Conservation (phyloP, 2,329 filamentous ascomycete genomes). For the Metarhizium guizhouense region DNA sequence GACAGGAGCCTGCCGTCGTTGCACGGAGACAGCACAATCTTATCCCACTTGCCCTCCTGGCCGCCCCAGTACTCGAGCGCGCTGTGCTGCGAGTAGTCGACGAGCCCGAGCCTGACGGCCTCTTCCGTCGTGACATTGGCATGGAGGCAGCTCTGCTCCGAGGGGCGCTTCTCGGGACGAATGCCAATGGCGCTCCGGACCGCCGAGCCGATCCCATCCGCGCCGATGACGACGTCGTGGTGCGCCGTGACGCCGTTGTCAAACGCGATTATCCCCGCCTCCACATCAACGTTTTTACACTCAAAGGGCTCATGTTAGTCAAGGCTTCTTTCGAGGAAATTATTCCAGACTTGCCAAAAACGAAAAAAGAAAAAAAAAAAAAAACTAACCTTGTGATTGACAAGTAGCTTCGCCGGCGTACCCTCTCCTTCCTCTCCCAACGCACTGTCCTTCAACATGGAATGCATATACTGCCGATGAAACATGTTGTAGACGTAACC, state of each 20-base stretch:
- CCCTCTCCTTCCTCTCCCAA: constrained; percentile 44
- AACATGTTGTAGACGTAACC: constrained; percentile 62
- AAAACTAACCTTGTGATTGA: constrained; percentile 42
- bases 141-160: constrained; percentile 54
- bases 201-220: constrained; percentile 59
- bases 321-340: not conserved
- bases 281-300: constrained; percentile 44
- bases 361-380: not conserved
- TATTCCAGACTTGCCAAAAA: no score
- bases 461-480: constrained; percentile 59
- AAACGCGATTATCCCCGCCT: constrained; percentile 41
- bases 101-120: constrained; percentile 49
- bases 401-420: constrained; percentile 39
- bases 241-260: constrained; percentile 37
- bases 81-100: constrained; percentile 51
- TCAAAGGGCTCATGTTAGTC: constrained; percentile 4
- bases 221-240: constrained; percentile 54
- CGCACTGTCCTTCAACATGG: constrained; percentile 54
- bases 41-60: constrained; percentile 52
- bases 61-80: constrained; percentile 66
- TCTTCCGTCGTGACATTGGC: constrained; percentile 54
- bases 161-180: constrained; percentile 46
- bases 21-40: constrained; percentile 63
- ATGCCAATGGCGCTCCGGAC: constrained; percentile 57
- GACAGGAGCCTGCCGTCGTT: constrained; percentile 56